Base-by-base conservation (phyloP, 2,329 filamentous ascomycete species). In the Trichophyton mentagrophytes region DNA sequence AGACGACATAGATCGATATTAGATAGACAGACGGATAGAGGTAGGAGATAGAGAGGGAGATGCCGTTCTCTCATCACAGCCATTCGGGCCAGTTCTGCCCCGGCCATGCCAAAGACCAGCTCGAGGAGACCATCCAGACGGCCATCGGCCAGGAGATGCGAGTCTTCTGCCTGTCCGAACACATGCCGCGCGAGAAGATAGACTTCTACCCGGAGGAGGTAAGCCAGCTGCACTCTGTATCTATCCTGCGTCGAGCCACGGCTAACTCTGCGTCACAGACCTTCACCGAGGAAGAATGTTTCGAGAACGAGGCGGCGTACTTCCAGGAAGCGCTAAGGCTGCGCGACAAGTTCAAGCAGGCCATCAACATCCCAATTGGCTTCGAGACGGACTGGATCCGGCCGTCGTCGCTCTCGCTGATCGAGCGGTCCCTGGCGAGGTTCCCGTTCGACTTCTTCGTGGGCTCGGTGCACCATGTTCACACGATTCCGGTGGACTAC, bases 31-130 rank as follows among this genome's bases (percentile, higher is more conserved):
- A 25, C 46, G 11, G 20, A 9, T 11, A 27, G 33, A 36, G 8
- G 11, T 5, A 38, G 9, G 11, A 9, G 33, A 38, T 4, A 9
- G n/a, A 53, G 9, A 27, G 49, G 20, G 30, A n/a, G 36, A 97
- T 97, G 93, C 91, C 92, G 1, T 96, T 95, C 77, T 95, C 93
- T 3, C 95, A 97, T 79, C 93, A 99, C 75, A 95, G 90, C 70
- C 93, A 99, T 77, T 97, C 93, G 42, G 93, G 93, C 65, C 89
- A 99, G 73, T 99, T 99, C 78, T 99, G 93, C 77, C 86, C 86
- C 8, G 84, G 87, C 67, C 93, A 99, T 77, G 93, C 93, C 58
- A 85, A 87, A 70, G 85, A 95, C 71, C 81, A 84, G 20, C 82
- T 99, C 8, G 92, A 97, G 73, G 85, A 90, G 65, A 83, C 97